Evolutionary conservation across 1,284 basidiomycete species (phyloP), one percentile per base, ranked within the genome.

Genomic region (Leccinum insigne): DNA sequence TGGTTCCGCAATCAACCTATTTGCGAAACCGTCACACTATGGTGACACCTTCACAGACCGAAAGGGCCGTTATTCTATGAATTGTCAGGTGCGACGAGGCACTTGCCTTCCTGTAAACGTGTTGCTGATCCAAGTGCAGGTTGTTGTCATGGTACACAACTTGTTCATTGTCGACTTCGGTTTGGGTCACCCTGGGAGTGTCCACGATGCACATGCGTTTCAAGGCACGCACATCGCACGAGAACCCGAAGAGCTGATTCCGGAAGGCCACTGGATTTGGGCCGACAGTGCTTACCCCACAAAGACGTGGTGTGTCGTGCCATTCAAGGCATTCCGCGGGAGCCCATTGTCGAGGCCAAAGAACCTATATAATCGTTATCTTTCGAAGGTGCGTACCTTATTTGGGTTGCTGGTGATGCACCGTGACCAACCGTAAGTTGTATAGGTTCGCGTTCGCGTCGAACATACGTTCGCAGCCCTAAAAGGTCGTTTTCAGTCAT

Each of bases 41-140:
- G 49, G 68, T 0, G 18, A 69, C 2, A 66, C 40, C 18, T 69
- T 69, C 35, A 61, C 52, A 18, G 58, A 70, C 23, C 18, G 42
- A 29, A 69, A 70, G 18, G 49, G 14, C 1, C 18, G 18, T 2
- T 70, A 59, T 32, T 70, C 58, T n/a, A 38, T 69, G 2, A 69
- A 64, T 5, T 67, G 63, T 60, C 68, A 69, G 47, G 66, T 56
- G 38, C 5, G 5, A 38, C 13, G 16, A 23, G 49, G 11, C 49
- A 52, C 11, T 11, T 23, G 21, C 49, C n/a, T 23, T 18, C n/a
- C n/a, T 52, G 10, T 21, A 11, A 18, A 18, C 18, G 9, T 8
- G 18, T 18, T 23, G 13, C 49, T 32, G 6, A 23, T 7, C 3
- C 16, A 2, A 32, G n/a, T 3, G 38, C 11, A 65, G 63, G 11